phyloP scores from a whole-genome alignment of 2,329 filamentous ascomycete species.

The Sporothrix dimorphospora region DNA sequence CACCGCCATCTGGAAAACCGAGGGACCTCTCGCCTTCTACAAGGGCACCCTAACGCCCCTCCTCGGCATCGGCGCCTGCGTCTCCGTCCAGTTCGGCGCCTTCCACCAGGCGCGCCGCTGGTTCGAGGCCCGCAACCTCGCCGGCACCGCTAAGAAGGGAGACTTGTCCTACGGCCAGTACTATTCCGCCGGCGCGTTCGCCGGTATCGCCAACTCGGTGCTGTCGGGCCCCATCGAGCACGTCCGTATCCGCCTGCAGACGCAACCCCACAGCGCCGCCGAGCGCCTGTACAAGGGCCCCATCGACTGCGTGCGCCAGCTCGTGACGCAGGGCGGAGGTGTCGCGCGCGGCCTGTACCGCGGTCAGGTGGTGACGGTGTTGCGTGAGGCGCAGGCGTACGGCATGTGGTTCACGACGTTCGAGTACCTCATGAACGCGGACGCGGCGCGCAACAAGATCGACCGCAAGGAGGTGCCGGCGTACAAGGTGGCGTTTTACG shows the following conservation, averaged over 20 bases:
- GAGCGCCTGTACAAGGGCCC: constrained; percentile 78
- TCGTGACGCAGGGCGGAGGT: constrained; percentile 68
- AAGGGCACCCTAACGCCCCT: constrained; percentile 96
- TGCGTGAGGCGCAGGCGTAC: constrained; percentile 92
- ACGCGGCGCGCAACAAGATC: constrained; percentile 76
- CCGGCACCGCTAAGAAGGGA: constrained; percentile 55
- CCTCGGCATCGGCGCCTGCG: constrained; percentile 94
- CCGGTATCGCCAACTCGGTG: constrained; percentile 84
- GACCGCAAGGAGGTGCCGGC: constrained; percentile 76
- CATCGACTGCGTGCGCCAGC: constrained; percentile 85
- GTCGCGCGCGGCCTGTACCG: constrained; percentile 79
- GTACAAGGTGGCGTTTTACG: constrained; percentile 88
- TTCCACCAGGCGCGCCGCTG: constrained; percentile 90
- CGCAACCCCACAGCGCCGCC: constrained; percentile 83
- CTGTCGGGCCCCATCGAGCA: constrained; percentile 95
- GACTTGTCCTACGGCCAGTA: constrained; percentile 81
- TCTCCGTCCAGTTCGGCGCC: constrained; percentile 96
- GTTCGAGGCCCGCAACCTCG: constrained; percentile 73
- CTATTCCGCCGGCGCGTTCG: constrained; percentile 88
- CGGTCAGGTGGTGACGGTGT: constrained; percentile 80
- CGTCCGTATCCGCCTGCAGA: constrained; percentile 92
- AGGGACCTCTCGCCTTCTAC: constrained; percentile 93
- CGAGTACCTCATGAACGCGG: constrained; percentile 93
- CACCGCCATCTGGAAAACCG: constrained; percentile 79
- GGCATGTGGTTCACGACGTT: constrained; percentile 94